These are phyloP conservation scores for Aspergillus fructus DNA, from an alignment of 2,329 filamentous ascomycete genomes.

Conservation along the genomic window DNA sequence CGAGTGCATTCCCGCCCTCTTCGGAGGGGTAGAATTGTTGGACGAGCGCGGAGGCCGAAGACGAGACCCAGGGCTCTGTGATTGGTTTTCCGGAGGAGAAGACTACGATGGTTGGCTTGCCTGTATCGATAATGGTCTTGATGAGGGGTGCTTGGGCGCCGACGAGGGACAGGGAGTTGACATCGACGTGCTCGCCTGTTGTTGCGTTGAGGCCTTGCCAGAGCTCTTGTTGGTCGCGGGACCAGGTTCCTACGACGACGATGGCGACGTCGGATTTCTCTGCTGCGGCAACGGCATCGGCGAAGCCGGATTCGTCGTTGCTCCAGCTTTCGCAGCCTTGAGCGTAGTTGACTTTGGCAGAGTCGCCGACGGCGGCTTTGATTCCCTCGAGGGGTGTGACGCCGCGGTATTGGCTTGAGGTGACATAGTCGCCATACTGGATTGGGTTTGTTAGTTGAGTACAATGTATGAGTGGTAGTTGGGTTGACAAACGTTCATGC, in stretches of 20 bases:
- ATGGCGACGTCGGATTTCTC: conserved; percentile 69
- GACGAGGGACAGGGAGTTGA: conserved; percentile 63
- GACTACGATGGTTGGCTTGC: conserved; percentile 66
- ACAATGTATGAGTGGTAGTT: not conserved
- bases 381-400: conserved; percentile 71
- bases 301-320: conserved; percentile 65
- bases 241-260: conserved; percentile 74
- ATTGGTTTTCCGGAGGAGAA: conserved; percentile 70
- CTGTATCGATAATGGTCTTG: conserved; percentile 65
- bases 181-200: conserved; percentile 72
- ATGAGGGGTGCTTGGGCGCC: conserved; percentile 69
- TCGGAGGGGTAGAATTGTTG: conserved; percentile 76
- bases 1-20: conserved; percentile 65
- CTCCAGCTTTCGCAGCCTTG: conserved; percentile 74
- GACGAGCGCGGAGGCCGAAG: conserved; percentile 62
- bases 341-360: conserved; percentile 63
- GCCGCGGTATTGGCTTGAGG: conserved; percentile 64
- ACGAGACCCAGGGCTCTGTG: conserved; percentile 70
- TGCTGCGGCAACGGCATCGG: conserved; percentile 65
- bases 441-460: not conserved
- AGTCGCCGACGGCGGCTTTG: conserved; percentile 54
- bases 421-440: conserved; percentile 72
- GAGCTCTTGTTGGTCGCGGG: conserved; percentile 68
- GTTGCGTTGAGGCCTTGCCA: conserved; percentile 72
- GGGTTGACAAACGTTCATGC: conserved; percentile 59